Conservation (phyloP, 176 grass and related monocot species). For the Otatea glauca region DNA sequence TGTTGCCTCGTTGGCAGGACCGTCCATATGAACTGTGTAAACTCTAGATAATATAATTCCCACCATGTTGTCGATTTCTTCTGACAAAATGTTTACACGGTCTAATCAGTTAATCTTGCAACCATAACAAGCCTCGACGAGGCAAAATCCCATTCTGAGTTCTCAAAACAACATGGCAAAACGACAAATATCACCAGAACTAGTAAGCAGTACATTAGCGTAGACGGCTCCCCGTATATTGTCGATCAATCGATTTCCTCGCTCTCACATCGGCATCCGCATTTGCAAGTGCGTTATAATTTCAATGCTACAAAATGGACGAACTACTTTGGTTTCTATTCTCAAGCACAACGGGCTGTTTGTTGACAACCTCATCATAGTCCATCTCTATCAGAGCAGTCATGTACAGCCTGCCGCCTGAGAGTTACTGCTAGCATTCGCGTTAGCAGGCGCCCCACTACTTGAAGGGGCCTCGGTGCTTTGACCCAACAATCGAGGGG, state of each 20-base stretch:
- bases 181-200: background rate
- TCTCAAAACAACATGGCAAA: background rate
- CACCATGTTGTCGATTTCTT: no score
- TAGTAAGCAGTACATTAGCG: background rate
- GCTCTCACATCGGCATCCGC: background rate
- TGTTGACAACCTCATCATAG: background rate
- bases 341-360: background rate
- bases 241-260: background rate
- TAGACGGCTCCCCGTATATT: background rate
- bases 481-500: background rate
- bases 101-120: background rate
- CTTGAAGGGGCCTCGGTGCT: background rate
- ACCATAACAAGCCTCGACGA: background rate
- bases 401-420: slow-evolving; percentile 16
- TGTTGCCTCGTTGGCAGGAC: no score
- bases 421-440: background rate
- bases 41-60: no score
- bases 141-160: background rate
- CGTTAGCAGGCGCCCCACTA: background rate
- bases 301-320: slow-evolving; percentile 36
- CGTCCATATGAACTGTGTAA: no score
- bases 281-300: background rate
- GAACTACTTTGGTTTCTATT: background rate
- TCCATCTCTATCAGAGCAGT: background rate
- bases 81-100: no score